Evolutionary conservation across 2,329 filamentous ascomycete genomes (phyloP).

Genomic region (Cladosporium sp.): DNA sequence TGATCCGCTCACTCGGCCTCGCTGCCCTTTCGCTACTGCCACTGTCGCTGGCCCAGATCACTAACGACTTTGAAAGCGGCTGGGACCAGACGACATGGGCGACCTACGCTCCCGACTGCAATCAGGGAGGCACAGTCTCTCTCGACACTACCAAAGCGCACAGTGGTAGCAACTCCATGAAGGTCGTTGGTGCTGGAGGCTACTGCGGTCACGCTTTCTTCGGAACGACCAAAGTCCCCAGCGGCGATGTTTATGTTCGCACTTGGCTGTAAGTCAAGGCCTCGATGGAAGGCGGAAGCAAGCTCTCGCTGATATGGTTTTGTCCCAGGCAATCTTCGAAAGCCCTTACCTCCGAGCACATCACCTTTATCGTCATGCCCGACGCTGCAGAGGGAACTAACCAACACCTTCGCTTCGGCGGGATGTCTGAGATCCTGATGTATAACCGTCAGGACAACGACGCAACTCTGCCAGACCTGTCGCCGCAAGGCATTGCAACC

Average conservation of each 20-base stretch:
- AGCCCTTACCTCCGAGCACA: constrained; percentile 56
- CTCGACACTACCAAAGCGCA: constrained; percentile 56
- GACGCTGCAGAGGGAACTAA: constrained; percentile 51
- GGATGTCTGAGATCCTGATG: constrained; percentile 59
- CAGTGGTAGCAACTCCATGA: constrained; percentile 53
- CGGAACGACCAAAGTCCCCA: constrained; percentile 54
- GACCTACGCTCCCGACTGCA: constrained; percentile 57
- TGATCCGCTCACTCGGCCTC: constrained; percentile 44
- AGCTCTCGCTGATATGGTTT: neutral
- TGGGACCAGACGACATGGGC: constrained; percentile 57
- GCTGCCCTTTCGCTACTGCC: constrained; percentile 44
- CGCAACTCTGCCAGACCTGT: constrained; percentile 58
- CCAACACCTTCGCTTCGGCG: constrained; percentile 60
- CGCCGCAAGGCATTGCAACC: constrained; percentile 54
- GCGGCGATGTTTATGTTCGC: constrained; percentile 55
- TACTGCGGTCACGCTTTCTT: constrained; percentile 60
- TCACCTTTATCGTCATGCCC: constrained; percentile 62
- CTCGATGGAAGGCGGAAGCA: too few species aligned
- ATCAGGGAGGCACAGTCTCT: constrained; percentile 53
- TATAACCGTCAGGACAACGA: constrained; percentile 62
- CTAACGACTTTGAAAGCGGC: constrained; percentile 55
- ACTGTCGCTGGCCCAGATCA: constrained; percentile 49
- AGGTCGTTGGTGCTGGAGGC: constrained; percentile 47
- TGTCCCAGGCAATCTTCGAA: constrained; percentile 31
- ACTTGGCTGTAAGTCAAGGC: constrained; percentile 49